Base-by-base conservation (phyloP, 2,329 filamentous ascomycete species). In the Penicillium sp. region DNA sequence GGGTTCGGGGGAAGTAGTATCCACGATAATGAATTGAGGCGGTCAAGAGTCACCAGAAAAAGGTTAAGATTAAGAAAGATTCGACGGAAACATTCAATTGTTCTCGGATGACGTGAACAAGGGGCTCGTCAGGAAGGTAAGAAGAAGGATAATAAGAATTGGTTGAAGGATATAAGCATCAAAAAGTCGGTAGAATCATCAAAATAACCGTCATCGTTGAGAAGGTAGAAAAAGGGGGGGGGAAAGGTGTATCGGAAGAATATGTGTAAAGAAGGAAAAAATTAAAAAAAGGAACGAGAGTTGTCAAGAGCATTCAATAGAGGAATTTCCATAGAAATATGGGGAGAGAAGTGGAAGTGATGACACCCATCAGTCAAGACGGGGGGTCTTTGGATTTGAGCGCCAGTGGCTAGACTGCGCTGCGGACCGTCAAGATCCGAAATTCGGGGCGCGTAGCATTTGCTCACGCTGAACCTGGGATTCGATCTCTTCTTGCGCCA, bases 121-220 rank as follows among this genome's bases (percentile, higher is more conserved):
- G 13, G 35, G 52, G 45, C 28, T 3, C n/a, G 19, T 42, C 55
- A 49, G 45, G 48, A 62, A 62, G 28, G 35, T 22, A 38, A 58
- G 48, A 62, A 61, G 30, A 42, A 28, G 45, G 11, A 48, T 11
- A 30, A 48, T 11, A 33, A 33, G n/a, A 37, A 59, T 28, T 28
- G 14, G 26, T 28, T 16, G 5, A 61, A 55, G 60, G 58, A 55
- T 62, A 66, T 65, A 60, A 55, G 52, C 61, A 64, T 65, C 60
- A 65, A 62, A 43, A 60, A 60, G 46, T 61, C 60, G 62, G 60
- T 57, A 42, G 55, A 61, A 57, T 55, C 60, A 57, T 63, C 56
- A 65, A 59, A 58, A 55, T 28, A 55, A 56, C 58, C 53, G 59
- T 63, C 52, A 55, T 60, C 62, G 52, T 57, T 40, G 52, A 61